A percentile compares a stretch with the other conserved stretches of the same genome.
These are phyloP conservation scores for Lanmaoa pseudosensibilis DNA, from an alignment of 768 basidiomycete genomes.

Conservation along the genomic window DNA sequence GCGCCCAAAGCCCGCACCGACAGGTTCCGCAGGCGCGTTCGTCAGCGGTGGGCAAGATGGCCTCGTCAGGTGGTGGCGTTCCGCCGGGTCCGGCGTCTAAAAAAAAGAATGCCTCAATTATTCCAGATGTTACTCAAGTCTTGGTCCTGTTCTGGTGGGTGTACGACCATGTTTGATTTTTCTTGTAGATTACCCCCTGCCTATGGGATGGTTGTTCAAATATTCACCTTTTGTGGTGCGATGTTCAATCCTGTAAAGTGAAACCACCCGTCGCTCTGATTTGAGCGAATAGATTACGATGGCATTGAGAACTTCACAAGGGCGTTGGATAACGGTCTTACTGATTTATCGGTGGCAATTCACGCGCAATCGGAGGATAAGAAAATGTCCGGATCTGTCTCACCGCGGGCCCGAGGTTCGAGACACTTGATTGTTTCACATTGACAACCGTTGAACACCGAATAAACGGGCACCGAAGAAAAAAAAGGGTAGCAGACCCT, in stretches of 20 bases:
- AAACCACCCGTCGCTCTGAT: not conserved
- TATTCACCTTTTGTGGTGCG: not conserved
- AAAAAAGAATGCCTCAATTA: not conserved
- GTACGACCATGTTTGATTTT: not conserved
- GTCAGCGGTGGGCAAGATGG: slow-evolving; percentile 79
- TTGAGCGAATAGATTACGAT: not conserved
- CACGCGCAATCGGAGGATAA: too few species aligned
- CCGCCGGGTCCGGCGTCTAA: slow-evolving; percentile 50
- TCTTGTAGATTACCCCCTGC: not conserved
- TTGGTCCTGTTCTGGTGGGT: not conserved
- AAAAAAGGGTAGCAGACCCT: not conserved
- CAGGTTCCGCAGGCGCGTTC: slow-evolving; percentile 58
- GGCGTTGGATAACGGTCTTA: not conserved
- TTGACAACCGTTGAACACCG: not conserved
- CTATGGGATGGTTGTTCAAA: not conserved
- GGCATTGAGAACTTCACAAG: too few species aligned
- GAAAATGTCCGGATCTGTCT: not conserved
- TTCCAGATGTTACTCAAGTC: not conserved
- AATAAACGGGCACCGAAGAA: not conserved
- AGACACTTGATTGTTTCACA: not conserved
- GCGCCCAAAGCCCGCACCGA: slow-evolving; percentile 60
- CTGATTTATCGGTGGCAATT: not conserved
- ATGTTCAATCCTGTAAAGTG: not conserved
- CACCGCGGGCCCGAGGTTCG: not conserved
- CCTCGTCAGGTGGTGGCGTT: slow-evolving; percentile 73